Base-by-base conservation (phyloP, 2,329 filamentous ascomycete genomes). In the Thermoascus crustaceus region DNA sequence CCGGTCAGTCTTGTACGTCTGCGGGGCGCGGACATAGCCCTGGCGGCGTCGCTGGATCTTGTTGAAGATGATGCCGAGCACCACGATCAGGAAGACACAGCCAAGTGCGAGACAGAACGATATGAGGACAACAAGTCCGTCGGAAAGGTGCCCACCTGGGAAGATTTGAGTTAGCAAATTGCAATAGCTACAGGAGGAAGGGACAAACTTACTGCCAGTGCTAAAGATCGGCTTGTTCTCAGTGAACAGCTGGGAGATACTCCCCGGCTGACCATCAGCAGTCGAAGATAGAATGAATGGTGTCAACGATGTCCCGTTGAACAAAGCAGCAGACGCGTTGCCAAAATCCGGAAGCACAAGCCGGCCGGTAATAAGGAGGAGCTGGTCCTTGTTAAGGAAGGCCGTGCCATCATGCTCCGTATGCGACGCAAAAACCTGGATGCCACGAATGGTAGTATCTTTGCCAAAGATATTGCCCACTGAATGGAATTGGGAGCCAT, bases 211-310 rank as follows among this genome's bases (percentile, higher is more conserved):
- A 84, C 80, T 59, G 47, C 66, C 61, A 39, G 71, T 66, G 17
- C 67, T 72, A 64, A 94, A 91, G 54, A 85, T 84, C 54, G 83
- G 78, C 43, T 80, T 68, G 32, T 85, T 82, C 63, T 93, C 79
- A 7, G 88, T 82, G 58, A 98, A 94, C 42, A 96, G 72, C 46
- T 76, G 78, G 21, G 82, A 79, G 51, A 98, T 75, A 49, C 78
- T 88, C 32, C 88, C 86, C 7, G 76, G 68, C 8, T 71, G 69
- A 39, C 78, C 78, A 50, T 78, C 71, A 8, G 72, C 63, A 39
- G 72, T 81, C 30, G 77, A 82, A 2, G 88, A 84, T 26, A 98
- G 73, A 25, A 86, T 74, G 57, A 89, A 94, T 0, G 91, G 89
- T 34, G 71, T 70, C 55, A 89, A 78, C 2, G 69, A 66, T 7